Percentiles rank a stretch among this genome's conserved stretches.
Conservation (phyloP, 768 basidiomycete genomes). For the Amanita subjunquillea region DNA sequence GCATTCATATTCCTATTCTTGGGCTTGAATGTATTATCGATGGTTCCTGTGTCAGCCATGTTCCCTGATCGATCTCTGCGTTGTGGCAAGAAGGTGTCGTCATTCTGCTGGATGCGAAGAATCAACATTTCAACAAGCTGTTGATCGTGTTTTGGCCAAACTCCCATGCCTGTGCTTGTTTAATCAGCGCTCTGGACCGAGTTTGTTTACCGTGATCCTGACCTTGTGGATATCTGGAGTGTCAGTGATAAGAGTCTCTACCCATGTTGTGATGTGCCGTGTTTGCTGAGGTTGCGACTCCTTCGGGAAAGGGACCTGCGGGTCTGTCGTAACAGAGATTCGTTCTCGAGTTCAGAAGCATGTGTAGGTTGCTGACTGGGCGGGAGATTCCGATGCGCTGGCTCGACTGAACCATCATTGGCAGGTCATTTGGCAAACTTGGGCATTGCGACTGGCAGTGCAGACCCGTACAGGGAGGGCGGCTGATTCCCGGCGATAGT, state of each 20-base stretch:
- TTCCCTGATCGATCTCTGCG: constrained; percentile 2
- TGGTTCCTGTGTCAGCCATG: constrained; percentile 18
- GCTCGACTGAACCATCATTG: constrained; percentile 8
- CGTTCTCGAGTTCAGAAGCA: constrained; percentile 37
- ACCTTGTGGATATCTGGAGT: neutral
- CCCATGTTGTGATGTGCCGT: constrained; percentile 15
- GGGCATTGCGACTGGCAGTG: neutral
- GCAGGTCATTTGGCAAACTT: constrained; percentile 1
- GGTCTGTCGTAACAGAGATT: constrained; percentile 39
- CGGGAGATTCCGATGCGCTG: constrained; percentile 6
- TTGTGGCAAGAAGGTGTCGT: constrained; percentile 8
- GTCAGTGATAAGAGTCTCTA: neutral
- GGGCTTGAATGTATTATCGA: constrained; percentile 9
- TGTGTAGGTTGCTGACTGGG: constrained; percentile 4
- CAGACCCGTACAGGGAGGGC: constrained; percentile 1
- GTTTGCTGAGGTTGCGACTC: constrained; percentile 27
- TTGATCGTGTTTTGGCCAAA: neutral
- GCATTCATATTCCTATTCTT: constrained; percentile 16
- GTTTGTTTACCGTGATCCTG: constrained; percentile 4
- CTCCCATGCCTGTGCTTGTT: neutral
- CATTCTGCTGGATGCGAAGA: constrained; percentile 9
- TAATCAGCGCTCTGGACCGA: neutral
- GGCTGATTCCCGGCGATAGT: neutral
- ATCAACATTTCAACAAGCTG: neutral
- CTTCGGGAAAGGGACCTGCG: constrained; percentile 22